A percentile compares a stretch with the other conserved stretches of the same genome.
These are phyloP conservation scores for Clarireedia monteithiana DNA, from an alignment of 2,329 filamentous ascomycete genomes.

Conservation along the genomic window DNA sequence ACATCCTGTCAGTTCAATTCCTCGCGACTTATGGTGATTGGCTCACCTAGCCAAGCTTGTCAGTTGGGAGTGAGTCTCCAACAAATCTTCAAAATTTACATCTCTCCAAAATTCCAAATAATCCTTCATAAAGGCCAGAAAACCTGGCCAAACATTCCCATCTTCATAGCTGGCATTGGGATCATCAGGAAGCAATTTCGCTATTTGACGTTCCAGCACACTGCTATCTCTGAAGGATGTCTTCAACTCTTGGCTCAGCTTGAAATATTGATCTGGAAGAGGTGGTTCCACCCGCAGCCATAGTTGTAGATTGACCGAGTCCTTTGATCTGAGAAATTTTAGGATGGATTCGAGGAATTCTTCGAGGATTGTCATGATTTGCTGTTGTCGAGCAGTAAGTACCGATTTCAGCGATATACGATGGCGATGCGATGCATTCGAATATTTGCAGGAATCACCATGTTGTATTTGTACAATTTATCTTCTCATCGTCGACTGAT, in stretches of 20 bases:
- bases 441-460: neutral
- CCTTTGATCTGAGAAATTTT: slow-evolving; percentile 50
- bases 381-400: neutral
- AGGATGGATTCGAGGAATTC: slow-evolving; percentile 62
- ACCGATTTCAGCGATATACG: too few relatives aligned
- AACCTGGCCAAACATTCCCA: slow-evolving; percentile 65
- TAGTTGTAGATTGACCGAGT: slow-evolving; percentile 58
- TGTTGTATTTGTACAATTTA: too few relatives aligned
- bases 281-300: slow-evolving; percentile 71
- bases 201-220: slow-evolving; percentile 55
- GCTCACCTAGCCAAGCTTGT: slow-evolving; percentile 68
- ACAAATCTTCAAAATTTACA: slow-evolving; percentile 66
- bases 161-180: slow-evolving; percentile 56
- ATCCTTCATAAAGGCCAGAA: slow-evolving; percentile 70
- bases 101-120: slow-evolving; percentile 79
- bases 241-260: slow-evolving; percentile 61
- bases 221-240: slow-evolving; percentile 42
- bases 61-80: slow-evolving; percentile 68
- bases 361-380: slow-evolving; percentile 52
- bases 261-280: slow-evolving; percentile 57
- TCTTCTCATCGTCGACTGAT: too few relatives aligned
- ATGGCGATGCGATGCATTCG: neutral
- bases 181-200: slow-evolving; percentile 55
- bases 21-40: neutral
- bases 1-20: slow-evolving; percentile 7